These are phyloP conservation scores for Botrytis deweyae DNA, from an alignment of 2,329 filamentous ascomycete genomes.

Conservation along the genomic window DNA sequence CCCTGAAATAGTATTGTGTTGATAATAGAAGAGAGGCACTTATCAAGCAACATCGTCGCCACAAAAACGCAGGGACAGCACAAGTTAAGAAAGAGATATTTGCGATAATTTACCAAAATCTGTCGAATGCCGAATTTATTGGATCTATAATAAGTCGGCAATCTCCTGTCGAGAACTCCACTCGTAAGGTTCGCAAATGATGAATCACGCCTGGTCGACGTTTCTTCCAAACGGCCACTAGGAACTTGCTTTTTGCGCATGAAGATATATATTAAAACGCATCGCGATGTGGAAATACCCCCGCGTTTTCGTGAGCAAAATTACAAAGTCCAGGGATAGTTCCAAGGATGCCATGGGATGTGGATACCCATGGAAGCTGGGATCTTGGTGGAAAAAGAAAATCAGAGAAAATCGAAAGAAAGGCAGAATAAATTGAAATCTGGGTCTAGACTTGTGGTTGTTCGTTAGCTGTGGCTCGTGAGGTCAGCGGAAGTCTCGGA, in stretches of 20 bases:
- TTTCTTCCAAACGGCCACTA: background rate
- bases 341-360: background rate
- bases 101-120: background rate
- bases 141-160: background rate
- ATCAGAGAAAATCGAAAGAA: background rate
- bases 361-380: background rate
- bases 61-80: background rate
- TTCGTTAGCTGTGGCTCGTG: background rate
- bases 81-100: background rate
- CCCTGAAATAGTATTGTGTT: background rate
- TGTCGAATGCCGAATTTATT: background rate
- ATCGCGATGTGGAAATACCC: background rate
- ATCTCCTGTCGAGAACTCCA: background rate
- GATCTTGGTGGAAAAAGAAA: background rate
- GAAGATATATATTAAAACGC: background rate
- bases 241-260: background rate
- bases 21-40: background rate
- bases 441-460: background rate
- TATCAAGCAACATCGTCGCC: background rate
- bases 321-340: background rate
- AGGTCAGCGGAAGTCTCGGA: background rate
- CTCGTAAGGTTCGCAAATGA: background rate
- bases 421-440: background rate
- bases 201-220: background rate
- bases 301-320: background rate